Percentiles rank a stretch among this genome's conserved stretches.
phyloP scores from a whole-genome alignment of 1,284 basidiomycete genomes.

The Ceratobasidium sp. region DNA sequence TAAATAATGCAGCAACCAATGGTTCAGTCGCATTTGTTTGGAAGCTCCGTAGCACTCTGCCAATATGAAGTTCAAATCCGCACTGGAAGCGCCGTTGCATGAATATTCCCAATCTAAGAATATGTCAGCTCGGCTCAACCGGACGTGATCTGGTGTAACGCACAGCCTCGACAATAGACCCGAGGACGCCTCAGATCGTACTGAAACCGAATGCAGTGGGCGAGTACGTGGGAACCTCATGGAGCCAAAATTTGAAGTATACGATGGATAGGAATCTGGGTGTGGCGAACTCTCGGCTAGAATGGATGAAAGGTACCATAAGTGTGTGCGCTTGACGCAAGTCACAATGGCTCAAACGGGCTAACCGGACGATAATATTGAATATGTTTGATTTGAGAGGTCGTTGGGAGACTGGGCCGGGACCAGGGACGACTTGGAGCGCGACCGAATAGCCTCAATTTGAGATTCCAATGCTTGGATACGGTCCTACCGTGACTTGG shows the following conservation, averaged over 20 bases:
- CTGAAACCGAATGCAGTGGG: conserved; percentile 2
- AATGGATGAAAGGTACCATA: too few species aligned
- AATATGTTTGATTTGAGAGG: too few species aligned
- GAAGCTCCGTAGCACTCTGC: background rate
- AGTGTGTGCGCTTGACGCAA: too few species aligned
- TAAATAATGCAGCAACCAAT: background rate
- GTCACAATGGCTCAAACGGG: too few species aligned
- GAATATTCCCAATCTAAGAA: background rate
- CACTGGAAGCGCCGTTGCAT: background rate
- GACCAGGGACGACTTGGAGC: too few species aligned
- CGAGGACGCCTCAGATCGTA: background rate
- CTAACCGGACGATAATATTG: too few species aligned
- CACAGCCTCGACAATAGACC: conserved; percentile 1
- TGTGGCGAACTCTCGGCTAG: too few species aligned
- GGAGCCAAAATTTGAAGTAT: background rate
- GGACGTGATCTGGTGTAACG: background rate
- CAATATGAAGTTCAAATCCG: conserved; percentile 13
- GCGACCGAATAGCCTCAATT: too few species aligned
- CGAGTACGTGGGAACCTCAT: background rate
- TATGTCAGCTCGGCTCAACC: background rate
- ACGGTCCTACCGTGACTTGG: too few species aligned
- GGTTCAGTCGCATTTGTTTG: background rate
- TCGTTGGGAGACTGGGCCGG: too few species aligned
- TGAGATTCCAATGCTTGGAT: too few species aligned
- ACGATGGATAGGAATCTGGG: too few species aligned